Evolutionary conservation across 1,139 yeast species (phyloP).

Genomic region (Blastobotrys persicus): DNA sequence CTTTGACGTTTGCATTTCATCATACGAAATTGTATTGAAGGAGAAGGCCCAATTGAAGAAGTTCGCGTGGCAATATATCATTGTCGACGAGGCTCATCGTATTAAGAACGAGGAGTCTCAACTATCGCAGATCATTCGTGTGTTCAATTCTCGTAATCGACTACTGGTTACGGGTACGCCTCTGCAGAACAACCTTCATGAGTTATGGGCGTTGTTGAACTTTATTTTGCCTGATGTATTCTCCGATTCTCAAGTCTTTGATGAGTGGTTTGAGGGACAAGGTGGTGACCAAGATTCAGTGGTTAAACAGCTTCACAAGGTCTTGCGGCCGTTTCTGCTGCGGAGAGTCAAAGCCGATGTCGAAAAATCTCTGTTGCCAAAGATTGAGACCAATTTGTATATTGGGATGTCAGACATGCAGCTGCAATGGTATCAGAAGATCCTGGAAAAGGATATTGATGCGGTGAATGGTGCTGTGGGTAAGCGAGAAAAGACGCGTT

Average conservation of each 20-base stretch:
- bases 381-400: conserved; percentile 83
- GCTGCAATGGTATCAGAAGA: conserved; percentile 80
- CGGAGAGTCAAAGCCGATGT: conserved; percentile 93
- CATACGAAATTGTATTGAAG: conserved; percentile 88
- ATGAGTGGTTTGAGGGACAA: conserved; percentile 73
- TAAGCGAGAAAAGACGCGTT: conserved; percentile 82
- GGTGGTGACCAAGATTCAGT: conserved; percentile 65
- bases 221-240: conserved; percentile 92
- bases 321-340: conserved; percentile 79
- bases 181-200: conserved; percentile 88
- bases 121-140: conserved; percentile 82
- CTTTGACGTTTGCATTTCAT: conserved; percentile 85
- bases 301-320: conserved; percentile 80
- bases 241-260: conserved; percentile 85
- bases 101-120: conserved; percentile 92
- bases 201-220: conserved; percentile 90
- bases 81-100: conserved; percentile 96
- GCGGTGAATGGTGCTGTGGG: conserved; percentile 94
- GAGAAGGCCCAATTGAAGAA: conserved; percentile 80
- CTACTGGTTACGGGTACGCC: conserved; percentile 95
- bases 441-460: conserved; percentile 89
- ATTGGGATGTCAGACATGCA: conserved; percentile 97
- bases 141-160: conserved; percentile 81
- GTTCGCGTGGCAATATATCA: conserved; percentile 88
- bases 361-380: conserved; percentile 85